These are phyloP conservation scores for Fraxinus platypoda DNA, from an alignment of 305 asterid genomes.

Conservation along the genomic window DNA sequence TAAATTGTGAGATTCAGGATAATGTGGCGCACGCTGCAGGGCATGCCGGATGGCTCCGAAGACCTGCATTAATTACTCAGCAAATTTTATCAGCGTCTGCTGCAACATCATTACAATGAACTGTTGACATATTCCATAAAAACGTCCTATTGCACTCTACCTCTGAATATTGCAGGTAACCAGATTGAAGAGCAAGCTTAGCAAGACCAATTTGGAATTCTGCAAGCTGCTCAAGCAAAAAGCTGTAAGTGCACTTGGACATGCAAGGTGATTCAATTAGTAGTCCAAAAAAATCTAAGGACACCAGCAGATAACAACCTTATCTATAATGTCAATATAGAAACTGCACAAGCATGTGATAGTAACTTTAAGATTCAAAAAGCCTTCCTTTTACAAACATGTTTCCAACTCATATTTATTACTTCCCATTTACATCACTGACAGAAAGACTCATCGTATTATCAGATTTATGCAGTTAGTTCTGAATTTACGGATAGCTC, in stretches of 20 bases:
- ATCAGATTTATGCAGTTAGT: background rate
- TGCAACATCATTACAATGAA: background rate
- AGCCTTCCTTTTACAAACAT: background rate
- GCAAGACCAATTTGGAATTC: conserved; percentile 94
- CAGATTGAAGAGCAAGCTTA: conserved; percentile 71
- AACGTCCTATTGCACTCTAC: conserved; percentile 38
- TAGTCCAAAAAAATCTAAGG: conserved; percentile 7
- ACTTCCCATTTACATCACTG: background rate
- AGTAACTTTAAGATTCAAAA: background rate
- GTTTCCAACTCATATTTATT: conserved; percentile 5
- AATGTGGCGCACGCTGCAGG: conserved; percentile 82
- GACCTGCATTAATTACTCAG: conserved; percentile 47
- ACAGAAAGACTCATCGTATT: background rate
- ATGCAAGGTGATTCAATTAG: conserved; percentile 14
- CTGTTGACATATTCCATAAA: background rate
- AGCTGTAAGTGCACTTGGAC: conserved; percentile 26
- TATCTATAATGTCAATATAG: background rate
- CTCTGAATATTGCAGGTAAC: conserved; percentile 74
- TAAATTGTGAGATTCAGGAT: conserved; percentile 91
- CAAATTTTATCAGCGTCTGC: conserved; percentile 16
- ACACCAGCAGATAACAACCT: conserved; percentile 14
- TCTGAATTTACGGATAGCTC: background rate
- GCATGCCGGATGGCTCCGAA: conserved; percentile 87
- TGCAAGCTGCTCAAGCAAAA: conserved; percentile 62
- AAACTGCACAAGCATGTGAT: background rate